A percentile compares a stretch with the other conserved stretches of the same genome.
phyloP scores from a whole-genome alignment of 2,329 filamentous ascomycete species.

The Xylaria sp. region DNA sequence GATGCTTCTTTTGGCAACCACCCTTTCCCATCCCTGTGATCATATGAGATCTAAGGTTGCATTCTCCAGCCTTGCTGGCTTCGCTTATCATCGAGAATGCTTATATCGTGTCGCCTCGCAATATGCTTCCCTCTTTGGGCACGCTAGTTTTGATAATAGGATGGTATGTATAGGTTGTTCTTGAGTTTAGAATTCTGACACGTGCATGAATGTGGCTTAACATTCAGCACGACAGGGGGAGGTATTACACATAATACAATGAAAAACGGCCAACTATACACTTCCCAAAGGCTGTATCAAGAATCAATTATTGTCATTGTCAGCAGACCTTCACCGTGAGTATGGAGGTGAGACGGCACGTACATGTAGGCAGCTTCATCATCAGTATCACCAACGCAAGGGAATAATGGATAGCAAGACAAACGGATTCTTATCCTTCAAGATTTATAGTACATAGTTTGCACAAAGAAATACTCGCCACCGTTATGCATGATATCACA shows the following conservation, averaged over 20 bases:
- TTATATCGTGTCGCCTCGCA: slow-evolving; percentile 14
- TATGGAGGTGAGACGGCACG: slow-evolving; percentile 5
- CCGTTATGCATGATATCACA: slow-evolving; percentile 4
- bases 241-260: background rate
- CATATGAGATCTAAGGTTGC: slow-evolving; percentile 21
- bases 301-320: slow-evolving; percentile 12
- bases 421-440: slow-evolving; percentile 2
- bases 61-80: slow-evolving; percentile 27
- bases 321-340: slow-evolving; percentile 10
- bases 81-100: slow-evolving; percentile 14
- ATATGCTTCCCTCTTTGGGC: slow-evolving; percentile 20
- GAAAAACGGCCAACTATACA: background rate
- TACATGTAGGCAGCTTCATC: slow-evolving; percentile 9
- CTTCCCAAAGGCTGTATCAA: background rate
- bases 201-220: slow-evolving; percentile 25
- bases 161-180: slow-evolving; percentile 20
- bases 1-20: slow-evolving; percentile 4
- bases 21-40: slow-evolving; percentile 6
- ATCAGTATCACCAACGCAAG: background rate
- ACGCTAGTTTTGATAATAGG: background rate
- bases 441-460: background rate
- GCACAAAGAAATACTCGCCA: background rate
- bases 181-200: slow-evolving; percentile 27
- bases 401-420: background rate
- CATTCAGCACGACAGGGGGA: background rate